Conservation (phyloP, 202 grass and related monocot genomes). For the Schoenoplectus tabernaemontani region DNA sequence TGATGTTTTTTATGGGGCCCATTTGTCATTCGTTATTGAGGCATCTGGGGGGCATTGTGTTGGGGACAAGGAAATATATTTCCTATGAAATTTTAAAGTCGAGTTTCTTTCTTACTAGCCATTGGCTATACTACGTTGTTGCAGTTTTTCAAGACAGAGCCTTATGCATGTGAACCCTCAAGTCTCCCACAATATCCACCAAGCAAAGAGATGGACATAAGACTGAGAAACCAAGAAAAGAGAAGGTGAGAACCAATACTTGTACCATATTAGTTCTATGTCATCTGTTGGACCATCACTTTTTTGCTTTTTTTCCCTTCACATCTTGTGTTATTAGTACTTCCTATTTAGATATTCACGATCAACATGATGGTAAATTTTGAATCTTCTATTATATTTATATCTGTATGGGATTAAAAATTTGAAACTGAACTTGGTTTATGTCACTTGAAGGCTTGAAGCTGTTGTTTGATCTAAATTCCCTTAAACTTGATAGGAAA, state of each 20-base stretch:
- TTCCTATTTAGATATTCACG: too few species aligned
- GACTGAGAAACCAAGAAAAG: constrained; percentile 49
- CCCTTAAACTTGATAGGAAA: constrained; percentile 34
- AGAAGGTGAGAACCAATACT: constrained; percentile 37
- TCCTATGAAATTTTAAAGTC: background rate
- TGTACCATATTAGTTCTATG: background rate
- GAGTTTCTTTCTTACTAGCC: background rate
- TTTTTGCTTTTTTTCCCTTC: too few species aligned
- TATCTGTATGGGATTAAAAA: too few species aligned
- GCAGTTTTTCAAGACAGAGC: constrained; percentile 96
- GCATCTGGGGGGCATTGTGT: background rate
- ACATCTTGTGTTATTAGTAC: too few species aligned
- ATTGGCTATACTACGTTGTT: constrained; percentile 13
- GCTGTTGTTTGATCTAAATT: background rate
- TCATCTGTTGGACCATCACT: background rate
- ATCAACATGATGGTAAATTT: too few species aligned
- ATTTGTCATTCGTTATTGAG: background rate
- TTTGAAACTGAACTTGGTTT: background rate
- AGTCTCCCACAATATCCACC: constrained; percentile 71
- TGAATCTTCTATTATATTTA: too few species aligned
- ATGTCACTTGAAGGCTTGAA: background rate
- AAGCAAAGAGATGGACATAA: constrained; percentile 90
- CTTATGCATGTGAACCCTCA: constrained; percentile 84
- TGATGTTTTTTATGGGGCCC: background rate
- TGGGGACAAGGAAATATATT: too few species aligned